Conservation (phyloP, 2,329 filamentous ascomycete species). For the Fusarium staphyleae region DNA sequence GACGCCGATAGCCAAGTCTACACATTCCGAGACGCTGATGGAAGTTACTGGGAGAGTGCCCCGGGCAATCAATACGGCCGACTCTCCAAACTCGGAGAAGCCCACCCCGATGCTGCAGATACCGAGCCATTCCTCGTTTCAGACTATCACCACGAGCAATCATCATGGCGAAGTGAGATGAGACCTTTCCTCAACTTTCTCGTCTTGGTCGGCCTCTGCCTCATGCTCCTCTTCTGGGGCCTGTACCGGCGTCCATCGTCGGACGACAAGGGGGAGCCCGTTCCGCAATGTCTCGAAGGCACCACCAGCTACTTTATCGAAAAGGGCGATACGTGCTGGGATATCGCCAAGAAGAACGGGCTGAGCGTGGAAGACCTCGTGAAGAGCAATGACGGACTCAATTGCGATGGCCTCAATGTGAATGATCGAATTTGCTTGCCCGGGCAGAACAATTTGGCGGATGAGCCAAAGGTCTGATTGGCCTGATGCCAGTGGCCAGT, state of each 20-base stretch:
- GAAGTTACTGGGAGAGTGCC: constrained; percentile 58
- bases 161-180: constrained; percentile 60
- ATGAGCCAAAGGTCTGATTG: not conserved
- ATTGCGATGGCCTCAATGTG: constrained; percentile 55
- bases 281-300: constrained; percentile 42
- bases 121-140: constrained; percentile 44
- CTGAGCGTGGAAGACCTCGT: constrained; percentile 56
- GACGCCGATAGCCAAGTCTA: constrained; percentile 62
- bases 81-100: constrained; percentile 51
- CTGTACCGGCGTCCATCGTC: constrained; percentile 46
- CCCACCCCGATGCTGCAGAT: constrained; percentile 39
- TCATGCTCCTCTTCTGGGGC: constrained; percentile 60
- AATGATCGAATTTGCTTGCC: constrained; percentile 57
- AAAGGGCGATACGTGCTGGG: constrained; percentile 61
- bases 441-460: constrained; percentile 13
- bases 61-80: constrained; percentile 59
- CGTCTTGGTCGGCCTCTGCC: constrained; percentile 58
- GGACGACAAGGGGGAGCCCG: constrained; percentile 20
- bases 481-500: not conserved
- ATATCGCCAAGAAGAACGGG: constrained; percentile 53
- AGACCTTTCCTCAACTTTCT: constrained; percentile 66
- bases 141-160: constrained; percentile 35
- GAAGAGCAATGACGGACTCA: constrained; percentile 52
- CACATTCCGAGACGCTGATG: constrained; percentile 58
- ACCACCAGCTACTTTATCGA: constrained; percentile 50